Evolutionary conservation across 1,139 yeast species (phyloP), one percentile per base, ranked within the genome.

Genomic region (Debaryomyces sp.): DNA sequence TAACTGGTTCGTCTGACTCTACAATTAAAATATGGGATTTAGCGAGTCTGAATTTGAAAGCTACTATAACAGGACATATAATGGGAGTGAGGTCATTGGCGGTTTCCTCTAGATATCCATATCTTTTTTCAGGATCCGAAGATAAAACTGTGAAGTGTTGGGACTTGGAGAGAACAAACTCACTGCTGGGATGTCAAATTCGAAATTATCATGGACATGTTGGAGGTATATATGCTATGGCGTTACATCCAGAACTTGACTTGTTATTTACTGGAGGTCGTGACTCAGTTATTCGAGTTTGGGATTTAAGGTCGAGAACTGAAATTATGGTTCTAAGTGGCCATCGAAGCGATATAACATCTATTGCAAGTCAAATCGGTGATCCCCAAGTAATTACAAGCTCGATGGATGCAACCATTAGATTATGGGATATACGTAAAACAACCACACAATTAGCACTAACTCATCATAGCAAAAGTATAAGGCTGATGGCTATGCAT

Each of bases 71-170:
- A 0, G 97, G 97, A 0, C 99, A 95, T 67, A 80, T 88, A 5
- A 88, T 94, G 96, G 85, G 91, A 0, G 94, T 95, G 1, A 72
- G 97, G 47, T 87, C 91, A 1, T 63, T 94, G 24, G 85, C 79
- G 0, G 80, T 92, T 1, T 89, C 97, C 0, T 70, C 78, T 3
- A 73, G 88, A 49, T 90, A 84, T 60, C 97, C 98, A 0, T 94
- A 94, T 65, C 72, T 95, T 70, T 95, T 91, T 63, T 84, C 95
- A 9, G 95, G 95, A 24, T 89, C 97, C 34, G 98, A 94, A 63
- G 99, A 95, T 67, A 92, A 92, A 64, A 80, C 91, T 35, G 90
- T 91, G n/a, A 83, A 91, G 61, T 92, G 98, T 67, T 95, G 98
- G 97, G 99, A 95, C 70, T 73, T 95, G 58, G 98, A 94, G 65